phyloP scores from a whole-genome alignment of 31 red algal genomes.

The Asparagopsis taxiformis region DNA sequence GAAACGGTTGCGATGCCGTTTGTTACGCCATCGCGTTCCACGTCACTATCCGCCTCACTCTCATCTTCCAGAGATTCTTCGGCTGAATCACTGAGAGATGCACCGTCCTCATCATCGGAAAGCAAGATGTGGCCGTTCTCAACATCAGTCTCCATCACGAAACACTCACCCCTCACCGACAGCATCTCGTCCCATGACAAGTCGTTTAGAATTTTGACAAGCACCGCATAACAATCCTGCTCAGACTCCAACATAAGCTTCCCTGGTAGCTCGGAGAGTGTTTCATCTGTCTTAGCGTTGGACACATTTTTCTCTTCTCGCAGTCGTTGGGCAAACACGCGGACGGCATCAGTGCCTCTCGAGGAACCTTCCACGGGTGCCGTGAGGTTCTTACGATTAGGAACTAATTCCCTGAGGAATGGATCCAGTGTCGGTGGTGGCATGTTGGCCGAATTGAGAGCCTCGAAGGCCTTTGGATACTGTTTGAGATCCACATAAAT shows the following conservation, averaged over 20 bases:
- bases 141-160: slow-evolving; percentile 94
- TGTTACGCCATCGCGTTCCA: neutral
- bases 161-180: slow-evolving; percentile 67
- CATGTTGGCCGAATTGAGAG: slow-evolving; percentile 71
- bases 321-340: slow-evolving; percentile 65
- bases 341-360: slow-evolving; percentile 66
- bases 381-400: slow-evolving; percentile 55
- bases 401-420: slow-evolving; percentile 68
- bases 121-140: slow-evolving; percentile 34
- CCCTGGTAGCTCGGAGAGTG: slow-evolving; percentile 74
- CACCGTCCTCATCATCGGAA: slow-evolving; percentile 6
- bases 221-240: slow-evolving; percentile 67
- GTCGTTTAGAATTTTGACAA: slow-evolving; percentile 81
- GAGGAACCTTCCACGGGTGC: slow-evolving; percentile 45
- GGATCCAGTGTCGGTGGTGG: slow-evolving; percentile 73
- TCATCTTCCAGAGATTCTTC: slow-evolving; percentile 2
- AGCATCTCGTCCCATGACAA: slow-evolving; percentile 92
- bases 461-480: slow-evolving; percentile 50
- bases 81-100: neutral
- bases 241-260: slow-evolving; percentile 83
- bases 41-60: slow-evolving; percentile 5
- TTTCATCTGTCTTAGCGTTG: slow-evolving; percentile 61
- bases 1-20: slow-evolving; percentile 7
- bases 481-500: slow-evolving; percentile 57
- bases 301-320: slow-evolving; percentile 79